These are phyloP conservation scores for Paraglomus occultum DNA, from an alignment of 192 early-diverging fungal species.

Conservation along the genomic window DNA sequence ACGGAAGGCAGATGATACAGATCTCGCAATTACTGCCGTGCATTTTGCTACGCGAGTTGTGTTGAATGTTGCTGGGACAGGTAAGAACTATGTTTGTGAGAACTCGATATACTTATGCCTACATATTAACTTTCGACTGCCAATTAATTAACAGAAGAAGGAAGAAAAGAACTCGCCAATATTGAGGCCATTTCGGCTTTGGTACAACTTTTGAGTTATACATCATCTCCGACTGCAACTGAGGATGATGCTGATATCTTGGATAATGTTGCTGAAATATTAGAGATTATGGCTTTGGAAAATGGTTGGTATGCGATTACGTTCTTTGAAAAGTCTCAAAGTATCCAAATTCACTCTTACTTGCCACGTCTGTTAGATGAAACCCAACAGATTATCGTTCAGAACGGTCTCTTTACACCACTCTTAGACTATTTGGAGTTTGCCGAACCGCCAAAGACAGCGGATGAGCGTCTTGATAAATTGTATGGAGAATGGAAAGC, in stretches of 20 bases:
- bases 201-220: conserved; percentile 5
- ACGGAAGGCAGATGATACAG: conserved; percentile 4
- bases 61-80: conserved; percentile 8
- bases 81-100: conserved; percentile 2
- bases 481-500: conserved; percentile 45
- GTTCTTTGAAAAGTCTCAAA: background rate
- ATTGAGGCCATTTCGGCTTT: conserved; percentile 7
- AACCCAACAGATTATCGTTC: conserved; percentile 40
- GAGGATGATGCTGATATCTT: conserved; percentile 23
- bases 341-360: background rate
- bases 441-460: conserved; percentile 39
- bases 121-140: background rate
- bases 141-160: conserved; percentile 2
- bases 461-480: conserved; percentile 48
- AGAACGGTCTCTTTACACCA: conserved; percentile 32
- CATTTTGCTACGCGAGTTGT: conserved; percentile 25
- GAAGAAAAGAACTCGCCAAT: conserved; percentile 10
- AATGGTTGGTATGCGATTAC: conserved; percentile 32
- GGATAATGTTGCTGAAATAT: conserved; percentile 37
- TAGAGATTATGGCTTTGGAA: conserved; percentile 38
- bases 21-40: conserved; percentile 7
- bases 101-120: conserved; percentile 1
- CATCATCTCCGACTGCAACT: background rate
- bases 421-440: conserved; percentile 47
- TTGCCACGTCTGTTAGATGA: conserved; percentile 32